Base-by-base conservation (phyloP, 352 stramenopile genomes). In the Phytophthora fragariaefolia region DNA sequence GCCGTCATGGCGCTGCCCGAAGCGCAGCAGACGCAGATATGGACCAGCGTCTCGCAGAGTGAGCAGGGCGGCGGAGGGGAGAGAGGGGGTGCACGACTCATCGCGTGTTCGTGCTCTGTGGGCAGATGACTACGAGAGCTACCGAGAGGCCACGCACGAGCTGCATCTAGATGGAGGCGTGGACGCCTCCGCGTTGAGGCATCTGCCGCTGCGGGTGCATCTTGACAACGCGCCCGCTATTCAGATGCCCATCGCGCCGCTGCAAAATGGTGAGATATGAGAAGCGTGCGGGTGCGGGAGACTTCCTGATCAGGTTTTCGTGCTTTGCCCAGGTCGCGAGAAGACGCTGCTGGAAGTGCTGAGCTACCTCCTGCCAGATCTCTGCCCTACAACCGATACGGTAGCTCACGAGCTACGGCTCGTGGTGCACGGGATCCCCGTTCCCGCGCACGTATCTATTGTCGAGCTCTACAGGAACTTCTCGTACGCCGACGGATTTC, bases 11-110 rank as follows among this genome's bases (percentile, higher is more conserved):
- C 63, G 34, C 69, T 95, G 62, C 84, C 87, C 4, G 83, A 93
- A 53, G 83, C 84, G 12, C 85, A 94, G 69, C 87, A 95, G 57
- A 87, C 68, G 6, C 83, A 91, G 64, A 93, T 95, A 55, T 95
- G 85, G 85, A 83, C 78, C 30, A 92, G 84, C 58, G 70, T 94
- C 60, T 64, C 77, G 18, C 69, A 83, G n/a, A 93, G 87, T 95
- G 68, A 58, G 77, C 3, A 52, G 13, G 23, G 6, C 2, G 22
- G 9, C 36, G 23, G 24, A 3, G 9, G 20, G 9, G 36, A 45
- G 15, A 18, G 18, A 8, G 26, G 10, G 10, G 24, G 40, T 42
- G 34, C 7, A 17, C 6, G 1, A 5, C 0, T 34, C 28, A 34
- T 34, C 12, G 28, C n/a, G n/a, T n/a, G n/a, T 34, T 34, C 12